Evolutionary conservation across 257 asterid species (phyloP).

Genomic region (Jacaranda copaia): DNA sequence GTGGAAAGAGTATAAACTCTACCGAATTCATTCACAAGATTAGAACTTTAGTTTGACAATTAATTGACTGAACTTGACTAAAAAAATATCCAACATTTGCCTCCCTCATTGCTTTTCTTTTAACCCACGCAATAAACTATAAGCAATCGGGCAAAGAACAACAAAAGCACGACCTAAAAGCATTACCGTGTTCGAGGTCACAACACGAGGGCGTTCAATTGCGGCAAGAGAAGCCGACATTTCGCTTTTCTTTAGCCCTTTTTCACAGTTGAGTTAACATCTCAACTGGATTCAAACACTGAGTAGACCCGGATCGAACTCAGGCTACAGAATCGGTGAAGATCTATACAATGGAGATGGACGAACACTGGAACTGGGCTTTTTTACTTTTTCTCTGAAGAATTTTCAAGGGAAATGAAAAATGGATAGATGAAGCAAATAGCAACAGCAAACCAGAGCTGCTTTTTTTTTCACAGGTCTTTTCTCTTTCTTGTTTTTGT

Average conservation of each 20-base stretch:
- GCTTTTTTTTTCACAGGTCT: constrained; percentile 33
- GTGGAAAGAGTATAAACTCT: neutral
- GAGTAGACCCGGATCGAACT: constrained; percentile 50
- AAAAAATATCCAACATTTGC: constrained; percentile 14
- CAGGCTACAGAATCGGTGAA: constrained; percentile 24
- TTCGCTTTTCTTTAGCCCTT: constrained; percentile 25
- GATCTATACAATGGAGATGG: constrained; percentile 42
- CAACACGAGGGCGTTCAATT: constrained; percentile 81
- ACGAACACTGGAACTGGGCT: constrained; percentile 24
- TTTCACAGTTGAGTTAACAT: constrained; percentile 42
- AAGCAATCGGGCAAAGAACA: neutral
- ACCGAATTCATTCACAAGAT: constrained; percentile 21
- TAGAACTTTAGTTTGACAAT: constrained; percentile 26
- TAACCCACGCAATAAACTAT: constrained; percentile 31
- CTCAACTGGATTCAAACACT: constrained; percentile 37
- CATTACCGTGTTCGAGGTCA: constrained; percentile 77
- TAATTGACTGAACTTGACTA: constrained; percentile 44
- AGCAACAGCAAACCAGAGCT: constrained; percentile 41
- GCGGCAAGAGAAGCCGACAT: constrained; percentile 87
- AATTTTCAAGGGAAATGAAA: neutral
- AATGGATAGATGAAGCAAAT: constrained; percentile 37
- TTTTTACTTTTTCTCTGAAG: neutral
- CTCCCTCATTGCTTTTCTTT: constrained; percentile 28
- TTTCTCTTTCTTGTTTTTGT: constrained; percentile 21
- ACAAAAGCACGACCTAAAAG: neutral